A percentile compares a stretch with the other conserved stretches of the same genome.
These are phyloP conservation scores for Candida succiphila DNA, from an alignment of 805 yeast genomes.

Conservation along the genomic window DNA sequence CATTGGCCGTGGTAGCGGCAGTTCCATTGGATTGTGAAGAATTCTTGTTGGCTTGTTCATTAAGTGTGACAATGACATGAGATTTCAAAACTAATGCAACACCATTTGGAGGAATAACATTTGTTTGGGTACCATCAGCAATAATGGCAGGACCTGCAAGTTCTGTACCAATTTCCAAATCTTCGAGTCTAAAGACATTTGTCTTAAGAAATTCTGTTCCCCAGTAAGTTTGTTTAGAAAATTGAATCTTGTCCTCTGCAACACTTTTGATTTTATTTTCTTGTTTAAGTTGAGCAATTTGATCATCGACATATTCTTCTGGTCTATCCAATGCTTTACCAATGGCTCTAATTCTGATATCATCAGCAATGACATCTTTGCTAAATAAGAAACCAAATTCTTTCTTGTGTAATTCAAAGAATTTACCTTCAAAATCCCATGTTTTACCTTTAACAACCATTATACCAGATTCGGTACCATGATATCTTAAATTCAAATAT, in stretches of 20 bases:
- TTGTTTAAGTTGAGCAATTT: constrained; percentile 28
- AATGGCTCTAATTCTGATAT: constrained; percentile 62
- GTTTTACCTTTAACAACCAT: constrained; percentile 38
- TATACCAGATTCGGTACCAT: constrained; percentile 83
- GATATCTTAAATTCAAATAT: constrained; percentile 68
- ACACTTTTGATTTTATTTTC: constrained; percentile 13
- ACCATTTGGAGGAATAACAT: constrained; percentile 56
- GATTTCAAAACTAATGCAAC: constrained; percentile 44
- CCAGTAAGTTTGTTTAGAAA: constrained; percentile 45
- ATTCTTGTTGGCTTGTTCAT: not conserved
- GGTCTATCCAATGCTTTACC: constrained; percentile 43
- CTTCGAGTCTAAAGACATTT: constrained; percentile 45
- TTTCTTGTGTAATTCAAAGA: constrained; percentile 45
- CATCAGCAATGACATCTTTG: constrained; percentile 58
- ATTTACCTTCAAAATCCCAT: constrained; percentile 31
- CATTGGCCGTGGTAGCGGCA: not conserved
- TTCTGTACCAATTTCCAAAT: constrained; percentile 39
- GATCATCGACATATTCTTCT: constrained; percentile 38
- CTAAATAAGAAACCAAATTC: constrained; percentile 67
- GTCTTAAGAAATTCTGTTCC: constrained; percentile 38
- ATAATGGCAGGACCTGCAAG: constrained; percentile 67
- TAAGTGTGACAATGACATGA: constrained; percentile 45
- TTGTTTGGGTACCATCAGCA: constrained; percentile 76
- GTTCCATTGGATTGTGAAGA: not conserved
- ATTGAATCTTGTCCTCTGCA: constrained; percentile 16